phyloP scores from a whole-genome alignment of 1,139 yeast genomes.

The Saccharomycopsis hybrid region DNA sequence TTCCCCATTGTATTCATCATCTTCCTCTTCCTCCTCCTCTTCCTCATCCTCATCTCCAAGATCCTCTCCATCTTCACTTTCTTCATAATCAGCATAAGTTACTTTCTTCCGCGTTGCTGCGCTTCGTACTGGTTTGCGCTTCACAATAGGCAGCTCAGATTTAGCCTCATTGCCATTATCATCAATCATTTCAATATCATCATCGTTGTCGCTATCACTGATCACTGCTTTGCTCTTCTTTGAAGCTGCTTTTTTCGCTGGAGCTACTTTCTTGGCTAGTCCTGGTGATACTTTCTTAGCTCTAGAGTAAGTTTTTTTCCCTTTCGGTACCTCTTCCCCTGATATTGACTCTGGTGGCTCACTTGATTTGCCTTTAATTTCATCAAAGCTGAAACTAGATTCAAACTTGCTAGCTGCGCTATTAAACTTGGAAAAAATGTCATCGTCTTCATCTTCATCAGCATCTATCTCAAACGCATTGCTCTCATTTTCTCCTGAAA shows the following conservation, averaged over 20 bases:
- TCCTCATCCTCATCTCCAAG: constrained; percentile 4
- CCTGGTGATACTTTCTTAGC: constrained; percentile 11
- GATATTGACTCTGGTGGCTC: background rate
- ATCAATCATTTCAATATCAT: constrained; percentile 7
- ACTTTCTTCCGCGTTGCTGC: constrained; percentile 6
- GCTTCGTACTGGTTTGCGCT: constrained; percentile 12
- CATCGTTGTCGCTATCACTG: constrained; percentile 4
- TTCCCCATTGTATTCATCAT: constrained; percentile 3
- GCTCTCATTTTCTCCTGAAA: background rate
- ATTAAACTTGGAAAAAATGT: constrained; percentile 18
- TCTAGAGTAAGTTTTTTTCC: no score
- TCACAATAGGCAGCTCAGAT: constrained; percentile 4
- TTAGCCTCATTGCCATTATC: background rate
- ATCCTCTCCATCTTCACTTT: constrained; percentile 6
- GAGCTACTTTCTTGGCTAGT: constrained; percentile 7
- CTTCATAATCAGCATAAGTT: constrained; percentile 4
- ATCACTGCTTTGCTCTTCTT: constrained; percentile 14
- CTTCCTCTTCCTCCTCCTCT: constrained; percentile 9
- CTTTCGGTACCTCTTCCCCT: background rate
- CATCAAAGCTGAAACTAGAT: constrained; percentile 1
- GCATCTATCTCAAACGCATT: constrained; percentile 1
- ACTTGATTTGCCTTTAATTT: constrained; percentile 5
- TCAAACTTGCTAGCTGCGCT: constrained; percentile 18
- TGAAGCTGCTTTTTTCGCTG: constrained; percentile 15
- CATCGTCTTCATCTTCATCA: constrained; percentile 18